phyloP scores from a whole-genome alignment of 1,284 basidiomycete species.

The Omphalotus olearius region DNA sequence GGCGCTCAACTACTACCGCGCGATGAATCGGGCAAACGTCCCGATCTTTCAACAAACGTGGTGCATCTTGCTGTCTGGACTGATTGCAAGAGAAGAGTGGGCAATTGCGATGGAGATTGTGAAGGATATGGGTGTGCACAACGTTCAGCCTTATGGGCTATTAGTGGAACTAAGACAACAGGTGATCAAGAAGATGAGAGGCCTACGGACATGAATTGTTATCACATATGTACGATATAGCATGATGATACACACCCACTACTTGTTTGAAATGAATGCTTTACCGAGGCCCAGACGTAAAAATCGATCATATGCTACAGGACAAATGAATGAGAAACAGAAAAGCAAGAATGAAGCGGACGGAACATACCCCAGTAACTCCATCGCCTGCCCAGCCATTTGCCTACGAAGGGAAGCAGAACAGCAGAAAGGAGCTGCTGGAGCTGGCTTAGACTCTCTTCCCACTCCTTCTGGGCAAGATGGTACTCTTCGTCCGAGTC shows the following conservation, averaged over 20 bases:
- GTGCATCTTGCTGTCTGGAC: conserved; percentile 65
- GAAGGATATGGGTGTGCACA: conserved; percentile 47
- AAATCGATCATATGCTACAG: conserved; percentile 70
- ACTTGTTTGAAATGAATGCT: conserved; percentile 58
- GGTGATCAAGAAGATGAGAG: conserved; percentile 18
- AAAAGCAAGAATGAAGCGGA: conserved; percentile 10
- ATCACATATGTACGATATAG: conserved; percentile 1
- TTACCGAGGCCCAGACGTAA: conserved; percentile 60
- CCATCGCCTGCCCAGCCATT: conserved; percentile 83
- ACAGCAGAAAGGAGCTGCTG: conserved; percentile 78
- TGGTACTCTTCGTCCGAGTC: conserved; percentile 71
- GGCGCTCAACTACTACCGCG: conserved; percentile 59
- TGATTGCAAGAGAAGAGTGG: conserved; percentile 54
- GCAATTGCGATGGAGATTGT: conserved; percentile 55
- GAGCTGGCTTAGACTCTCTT: conserved; percentile 82
- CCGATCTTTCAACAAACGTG: conserved; percentile 63
- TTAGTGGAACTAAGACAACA: conserved; percentile 32
- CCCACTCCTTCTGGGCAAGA: conserved; percentile 87
- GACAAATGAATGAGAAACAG: conserved; percentile 15
- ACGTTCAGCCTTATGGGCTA: conserved; percentile 28
- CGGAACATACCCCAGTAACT: conserved; percentile 70
- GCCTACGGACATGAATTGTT: conserved; percentile 14
- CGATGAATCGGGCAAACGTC: conserved; percentile 52
- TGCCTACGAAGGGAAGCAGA: conserved; percentile 82
- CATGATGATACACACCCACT: neutral